Base-by-base conservation (phyloP, 768 basidiomycete species). In the Tricholoma sp. region DNA sequence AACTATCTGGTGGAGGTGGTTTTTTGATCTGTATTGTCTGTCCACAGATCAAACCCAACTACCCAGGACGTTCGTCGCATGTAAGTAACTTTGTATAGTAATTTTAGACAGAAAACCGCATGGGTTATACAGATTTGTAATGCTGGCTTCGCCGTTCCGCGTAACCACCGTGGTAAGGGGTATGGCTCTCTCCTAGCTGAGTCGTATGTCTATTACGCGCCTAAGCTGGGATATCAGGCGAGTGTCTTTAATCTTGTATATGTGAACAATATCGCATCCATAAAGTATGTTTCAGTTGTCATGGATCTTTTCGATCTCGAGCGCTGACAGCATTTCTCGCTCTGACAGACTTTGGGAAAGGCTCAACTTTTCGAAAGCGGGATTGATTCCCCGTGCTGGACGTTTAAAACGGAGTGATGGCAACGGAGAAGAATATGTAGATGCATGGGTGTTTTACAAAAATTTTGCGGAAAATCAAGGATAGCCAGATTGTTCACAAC, bases 231-330 rank as follows among this genome's bases (percentile, higher is more conserved):
- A 33, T 89, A 89, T 71, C 75, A 81, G 61, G 86, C 81, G 4
- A 89, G 86, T 65, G 84, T 96, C 24, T 96, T 97, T 77, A 96
- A 97, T 68, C 79, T 97, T 42, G 93, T 97, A 36, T 96, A 89
- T 69, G 83, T 85, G 24, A 91, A 87, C 67, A 97, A 96, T 72
- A 64, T 72, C 44, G 91, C 92, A 15, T 88, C 87, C 44, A 68
- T 87, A 57, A 81, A 76, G 88, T 86, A 77, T 68, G 10, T 45
- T 29, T 53, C 20, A 52, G 57, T n/a, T 33, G 15, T 2, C 33
- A 28, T 7, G 28, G 12, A 24, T 11, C 37, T 49, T 50, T 7
- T n/a, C 15, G 54, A 34, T 57, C 56, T 24, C 51, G 18, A 44
- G 32, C 24, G 48, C 28, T 45, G 24, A 31, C 36, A 32, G 17